These are phyloP conservation scores for Sporothrix brunneoviolacea DNA, from an alignment of 2,329 filamentous ascomycete genomes.

Conservation along the genomic window DNA sequence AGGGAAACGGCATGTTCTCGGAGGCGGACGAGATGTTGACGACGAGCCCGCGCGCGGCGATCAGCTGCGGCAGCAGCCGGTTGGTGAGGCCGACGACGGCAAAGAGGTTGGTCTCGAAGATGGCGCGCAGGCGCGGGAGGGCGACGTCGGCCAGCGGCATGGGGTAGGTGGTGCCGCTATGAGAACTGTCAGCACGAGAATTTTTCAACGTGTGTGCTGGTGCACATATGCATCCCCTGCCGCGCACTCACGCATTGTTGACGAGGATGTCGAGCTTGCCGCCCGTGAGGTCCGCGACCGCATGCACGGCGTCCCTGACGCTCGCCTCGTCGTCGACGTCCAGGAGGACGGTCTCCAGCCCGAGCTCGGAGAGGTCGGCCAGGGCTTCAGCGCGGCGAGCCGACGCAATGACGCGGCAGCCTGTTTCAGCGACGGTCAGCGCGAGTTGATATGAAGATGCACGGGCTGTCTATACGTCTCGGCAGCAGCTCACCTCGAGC, in stretches of 20 bases:
- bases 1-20: conserved; percentile 44
- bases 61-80: conserved; percentile 42
- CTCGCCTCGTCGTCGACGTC: conserved; percentile 25
- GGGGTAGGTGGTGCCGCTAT: conserved; percentile 30
- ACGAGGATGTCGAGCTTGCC: conserved; percentile 51
- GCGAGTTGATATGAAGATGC: no score
- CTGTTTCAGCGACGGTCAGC: conserved; percentile 20
- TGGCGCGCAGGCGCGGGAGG: conserved; percentile 42
- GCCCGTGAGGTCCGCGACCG: conserved; percentile 27
- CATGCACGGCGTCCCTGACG: conserved; percentile 25
- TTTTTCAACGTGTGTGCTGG: no score
- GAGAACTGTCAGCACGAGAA: background rate
- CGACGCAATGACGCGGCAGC: conserved; percentile 34
- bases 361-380: conserved; percentile 20
- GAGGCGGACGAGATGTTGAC: conserved; percentile 50
- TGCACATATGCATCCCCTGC: no score
- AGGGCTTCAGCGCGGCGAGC: conserved; percentile 31
- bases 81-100: conserved; percentile 48
- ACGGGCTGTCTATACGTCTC: no score
- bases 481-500: conserved; percentile 20
- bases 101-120: conserved; percentile 53
- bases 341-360: conserved; percentile 23
- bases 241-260: conserved; percentile 50
- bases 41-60: conserved; percentile 43
- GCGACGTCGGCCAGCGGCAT: conserved; percentile 46